A percentile compares a stretch with the other conserved stretches of the same genome.
These are phyloP conservation scores for Balakata baccata DNA, from an alignment of 345 rosid species.

Conservation along the genomic window DNA sequence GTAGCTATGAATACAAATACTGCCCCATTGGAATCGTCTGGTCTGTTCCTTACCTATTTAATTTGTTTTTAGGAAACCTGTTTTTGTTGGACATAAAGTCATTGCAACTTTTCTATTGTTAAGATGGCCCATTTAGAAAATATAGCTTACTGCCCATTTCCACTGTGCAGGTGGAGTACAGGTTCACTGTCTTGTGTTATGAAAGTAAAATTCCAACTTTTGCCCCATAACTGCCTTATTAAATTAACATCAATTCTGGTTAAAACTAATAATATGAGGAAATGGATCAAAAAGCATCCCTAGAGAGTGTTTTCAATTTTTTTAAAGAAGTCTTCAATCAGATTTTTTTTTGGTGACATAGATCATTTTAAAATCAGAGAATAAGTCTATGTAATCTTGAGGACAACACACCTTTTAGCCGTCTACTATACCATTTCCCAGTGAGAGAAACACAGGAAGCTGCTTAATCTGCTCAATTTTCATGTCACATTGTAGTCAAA, in stretches of 20 bases:
- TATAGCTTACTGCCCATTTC: constrained; percentile 40
- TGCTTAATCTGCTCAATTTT: constrained; percentile 7
- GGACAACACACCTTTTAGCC: background rate
- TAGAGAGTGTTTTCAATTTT: too few relatives aligned
- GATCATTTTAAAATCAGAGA: background rate
- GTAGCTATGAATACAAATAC: constrained; percentile 10
- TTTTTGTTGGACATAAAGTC: background rate
- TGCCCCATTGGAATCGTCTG: background rate
- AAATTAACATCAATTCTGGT: background rate
- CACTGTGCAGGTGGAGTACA: constrained; percentile 53
- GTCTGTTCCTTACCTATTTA: constrained; percentile 13
- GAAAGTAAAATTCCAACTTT: constrained; percentile 24
- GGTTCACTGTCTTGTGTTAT: constrained; percentile 34
- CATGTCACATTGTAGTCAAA: background rate
- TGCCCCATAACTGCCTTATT: constrained; percentile 4
- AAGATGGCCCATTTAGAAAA: constrained; percentile 23
- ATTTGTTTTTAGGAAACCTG: background rate
- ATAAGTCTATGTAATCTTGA: background rate
- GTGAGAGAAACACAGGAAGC: background rate
- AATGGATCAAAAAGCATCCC: background rate
- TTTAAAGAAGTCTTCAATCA: background rate
- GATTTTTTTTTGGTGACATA: background rate
- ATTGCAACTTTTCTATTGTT: background rate
- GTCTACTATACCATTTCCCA: background rate
- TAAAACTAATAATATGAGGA: background rate